Evolutionary conservation across 495 filamentous ascomycete species (phyloP), one percentile per base, ranked within the genome.

Genomic region (Paragyromitra xinjiangensis): DNA sequence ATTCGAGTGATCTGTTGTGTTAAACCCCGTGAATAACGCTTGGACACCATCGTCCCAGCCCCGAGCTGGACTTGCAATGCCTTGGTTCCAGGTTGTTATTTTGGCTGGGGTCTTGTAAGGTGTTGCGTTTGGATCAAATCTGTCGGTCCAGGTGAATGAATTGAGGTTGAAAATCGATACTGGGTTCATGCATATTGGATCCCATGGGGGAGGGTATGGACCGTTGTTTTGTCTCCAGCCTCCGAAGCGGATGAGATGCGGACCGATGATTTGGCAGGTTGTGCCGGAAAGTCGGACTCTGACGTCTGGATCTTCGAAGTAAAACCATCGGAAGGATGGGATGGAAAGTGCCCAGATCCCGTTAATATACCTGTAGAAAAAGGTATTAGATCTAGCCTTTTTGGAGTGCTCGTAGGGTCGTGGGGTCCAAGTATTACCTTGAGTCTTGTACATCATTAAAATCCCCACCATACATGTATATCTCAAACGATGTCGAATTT

Each of bases 401-500:
- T 34, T 34, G 29, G 29, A 3, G 29, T 34, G 4, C 4, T 34
- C 29, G 29, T 34, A 3, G 29, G 4, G 63, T 24, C 29, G 63
- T 65, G 63, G 56, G 42, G 14, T 24, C 39, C 12, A n/a, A 6
- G 22, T 16, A 51, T 19, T 66, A 73, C 70, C 61, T 53, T 51
- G 51, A 7, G 19, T 50, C 53, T 44, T 76, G 58, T 0, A 76
- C 45, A 16, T 6, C n/a, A 45, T 64, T 77, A 12, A 73, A 77
- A 51, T 77, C 73, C 5, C 73, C 73, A 8, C 73, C 73, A 48
- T 77, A 77, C 68, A 77, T 77, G 29, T 73, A 77, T 55, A 77
- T 72, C 40, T 77, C 73, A 37, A 64, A 77, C 7, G 73, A 58
- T 1, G 40, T 40, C 12, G 63, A 65, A 26, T 73, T 12, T 0